Conservation (phyloP, 805 yeast species). For the Yarrowia yakushimensis region DNA sequence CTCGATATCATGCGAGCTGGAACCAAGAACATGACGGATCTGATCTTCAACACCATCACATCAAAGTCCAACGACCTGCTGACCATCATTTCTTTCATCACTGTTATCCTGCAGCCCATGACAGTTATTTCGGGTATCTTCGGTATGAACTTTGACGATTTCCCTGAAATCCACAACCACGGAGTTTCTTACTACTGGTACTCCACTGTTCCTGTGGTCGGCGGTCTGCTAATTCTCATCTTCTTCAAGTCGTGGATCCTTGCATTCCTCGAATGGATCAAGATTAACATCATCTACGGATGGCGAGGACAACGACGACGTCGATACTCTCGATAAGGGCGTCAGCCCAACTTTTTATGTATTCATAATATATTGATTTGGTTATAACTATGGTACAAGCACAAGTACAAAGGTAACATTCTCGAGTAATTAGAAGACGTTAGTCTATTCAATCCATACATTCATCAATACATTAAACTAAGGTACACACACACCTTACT, state of each 20-base stretch:
- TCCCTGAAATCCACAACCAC: slow-evolving; percentile 40
- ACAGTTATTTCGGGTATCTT: slow-evolving; percentile 61
- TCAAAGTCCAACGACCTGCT: slow-evolving; percentile 55
- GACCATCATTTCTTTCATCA: slow-evolving; percentile 51
- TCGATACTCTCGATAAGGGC: background rate
- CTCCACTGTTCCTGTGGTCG: slow-evolving; percentile 20
- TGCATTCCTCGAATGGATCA: slow-evolving; percentile 8
- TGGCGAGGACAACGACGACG: background rate
- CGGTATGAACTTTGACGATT: slow-evolving; percentile 52
- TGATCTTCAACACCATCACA: slow-evolving; percentile 56
- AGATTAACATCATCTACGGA: slow-evolving; percentile 4
- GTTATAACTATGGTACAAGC: background rate
- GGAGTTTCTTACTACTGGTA: slow-evolving; percentile 22
- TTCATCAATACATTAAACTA: slow-evolving; percentile 1
- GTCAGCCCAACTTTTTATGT: background rate
- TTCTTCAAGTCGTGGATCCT: slow-evolving; percentile 8
- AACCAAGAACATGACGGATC: slow-evolving; percentile 49
- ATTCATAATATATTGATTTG: background rate
- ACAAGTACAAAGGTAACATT: too few relatives aligned
- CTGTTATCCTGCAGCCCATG: slow-evolving; percentile 57
- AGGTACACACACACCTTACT: background rate
- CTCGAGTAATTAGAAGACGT: too few relatives aligned
- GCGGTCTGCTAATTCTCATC: slow-evolving; percentile 1
- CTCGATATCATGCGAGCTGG: slow-evolving; percentile 52
- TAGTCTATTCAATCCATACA: background rate